Base-by-base conservation (phyloP, 768 basidiomycete species). In the Mycena alexandri region DNA sequence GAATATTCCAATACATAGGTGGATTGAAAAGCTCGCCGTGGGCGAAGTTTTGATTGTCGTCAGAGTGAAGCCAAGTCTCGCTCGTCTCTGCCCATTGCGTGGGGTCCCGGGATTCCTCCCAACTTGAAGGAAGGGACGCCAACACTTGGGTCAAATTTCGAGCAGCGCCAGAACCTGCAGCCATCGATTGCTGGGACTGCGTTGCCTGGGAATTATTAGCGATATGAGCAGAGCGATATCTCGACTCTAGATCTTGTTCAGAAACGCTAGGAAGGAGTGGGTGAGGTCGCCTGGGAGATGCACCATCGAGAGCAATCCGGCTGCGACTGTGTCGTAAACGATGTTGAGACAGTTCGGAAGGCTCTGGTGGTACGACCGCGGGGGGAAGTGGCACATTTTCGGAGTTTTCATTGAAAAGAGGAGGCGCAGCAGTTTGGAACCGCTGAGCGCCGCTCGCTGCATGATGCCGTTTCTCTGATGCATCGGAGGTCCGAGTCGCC, bases 1-100 rank as follows among this genome's bases (percentile, higher is more conserved):
- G 38, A 41, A 60, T 41, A 36, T 36, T 60, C 58, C 47, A 48
- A 41, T 48, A 17, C 47, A 48, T 48, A 1, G 47, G 43, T 11
- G 29, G 33, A 14, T 24, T 36, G 9, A 21, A 25, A 11, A 33
- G 29, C 16, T 34, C 46, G 16, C 46, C 33, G 21, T 10, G 34
- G 4, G 17, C 3, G 5, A 21, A 3, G 21, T 29, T 29, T 29
- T 47, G 22, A 9, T 29, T 43, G 19, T 29, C 6, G 29, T 6
- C 3, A 29, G 29, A 6, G 29, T 6, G 29, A 29, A 29, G 29
- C 3, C 6, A 29, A 29, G 29, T 29, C 29, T 29, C 29, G 29
- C 29, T 29, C 29, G 29, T 29, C 29, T 29, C 29, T 29, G 29
- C 29, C 29, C 29, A 29, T 29, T 29, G 29, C 6, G 29, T 29